Conservation (phyloP, 78 protist species). For the Dictyostelium firmibasis region DNA sequence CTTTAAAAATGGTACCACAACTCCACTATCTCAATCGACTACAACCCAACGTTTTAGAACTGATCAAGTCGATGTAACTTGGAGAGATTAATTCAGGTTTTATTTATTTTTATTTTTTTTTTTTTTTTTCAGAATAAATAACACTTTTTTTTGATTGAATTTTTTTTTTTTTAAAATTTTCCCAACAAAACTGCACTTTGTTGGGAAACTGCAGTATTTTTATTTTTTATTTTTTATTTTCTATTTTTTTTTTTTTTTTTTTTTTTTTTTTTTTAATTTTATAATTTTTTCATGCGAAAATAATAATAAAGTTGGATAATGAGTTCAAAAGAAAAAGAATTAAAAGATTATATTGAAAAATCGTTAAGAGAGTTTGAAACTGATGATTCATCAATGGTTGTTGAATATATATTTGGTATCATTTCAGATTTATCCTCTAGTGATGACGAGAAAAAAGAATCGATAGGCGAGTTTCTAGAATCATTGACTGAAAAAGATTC, state of each 20-base stretch:
- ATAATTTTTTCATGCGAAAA: background rate
- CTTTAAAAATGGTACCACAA: slow-evolving; percentile 69
- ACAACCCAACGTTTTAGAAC: slow-evolving; percentile 98
- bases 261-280: background rate
- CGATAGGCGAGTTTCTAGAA: slow-evolving; percentile 8
- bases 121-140: background rate
- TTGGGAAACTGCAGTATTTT: too few species aligned
- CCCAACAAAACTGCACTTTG: too few species aligned
- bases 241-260: background rate
- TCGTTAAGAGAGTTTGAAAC: slow-evolving; percentile 2
- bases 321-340: background rate
- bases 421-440: background rate
- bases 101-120: background rate
- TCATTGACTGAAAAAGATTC: slow-evolving; percentile 43
- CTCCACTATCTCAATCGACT: slow-evolving; percentile 83
- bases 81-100: slow-evolving; percentile 83
- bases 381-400: slow-evolving; percentile 23
- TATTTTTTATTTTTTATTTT: background rate
- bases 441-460: slow-evolving; percentile 40
- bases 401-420: slow-evolving; percentile 53
- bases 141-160: background rate
- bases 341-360: background rate
- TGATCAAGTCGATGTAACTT: slow-evolving; percentile 95
- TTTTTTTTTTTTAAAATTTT: too few species aligned
- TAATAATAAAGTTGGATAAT: background rate